A percentile compares a stretch with the other conserved stretches of the same genome.
phyloP scores from a whole-genome alignment of 805 yeast species.

The Hanseniaspora lindneri region DNA sequence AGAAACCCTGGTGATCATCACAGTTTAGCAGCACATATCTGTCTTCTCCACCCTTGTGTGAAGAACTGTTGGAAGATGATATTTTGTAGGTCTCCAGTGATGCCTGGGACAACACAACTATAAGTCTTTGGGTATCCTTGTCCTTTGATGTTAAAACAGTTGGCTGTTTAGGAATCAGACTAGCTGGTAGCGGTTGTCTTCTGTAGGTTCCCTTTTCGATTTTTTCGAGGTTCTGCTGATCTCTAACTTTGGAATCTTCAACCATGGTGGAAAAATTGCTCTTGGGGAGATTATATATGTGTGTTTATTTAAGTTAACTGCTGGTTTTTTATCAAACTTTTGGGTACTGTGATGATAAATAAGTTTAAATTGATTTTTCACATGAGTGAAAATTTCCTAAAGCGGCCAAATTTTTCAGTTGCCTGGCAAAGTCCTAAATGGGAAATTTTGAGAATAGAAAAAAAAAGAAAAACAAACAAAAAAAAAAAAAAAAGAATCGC shows the following conservation, averaged over 20 bases:
- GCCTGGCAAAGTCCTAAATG: no score
- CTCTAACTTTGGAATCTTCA: constrained; percentile 39
- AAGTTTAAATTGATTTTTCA: no score
- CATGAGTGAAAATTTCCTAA: no score
- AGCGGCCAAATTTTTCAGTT: no score
- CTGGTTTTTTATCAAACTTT: no score
- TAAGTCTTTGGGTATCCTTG: constrained; percentile 71
- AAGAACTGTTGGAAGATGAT: constrained; percentile 50
- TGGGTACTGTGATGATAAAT: no score
- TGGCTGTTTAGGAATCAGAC: constrained; percentile 81
- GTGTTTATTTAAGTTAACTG: no score
- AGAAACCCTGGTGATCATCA: constrained; percentile 93
- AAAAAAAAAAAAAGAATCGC: no score
- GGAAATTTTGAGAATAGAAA: no score
- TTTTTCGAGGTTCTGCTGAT: constrained; percentile 30
- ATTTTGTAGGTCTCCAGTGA: constrained; percentile 90
- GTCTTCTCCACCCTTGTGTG: constrained; percentile 46
- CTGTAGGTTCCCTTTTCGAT: constrained; percentile 22
- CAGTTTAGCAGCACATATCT: constrained; percentile 89
- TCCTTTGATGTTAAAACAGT: constrained; percentile 69
- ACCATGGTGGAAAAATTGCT: constrained; percentile 29
- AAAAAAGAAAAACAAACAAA: no score
- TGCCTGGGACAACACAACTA: constrained; percentile 93
- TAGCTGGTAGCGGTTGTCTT: constrained; percentile 41
- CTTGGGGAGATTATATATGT: background rate